These are phyloP conservation scores for Pestalotiopsis sp. DNA, from an alignment of 2,329 filamentous ascomycete species.

Conservation along the genomic window DNA sequence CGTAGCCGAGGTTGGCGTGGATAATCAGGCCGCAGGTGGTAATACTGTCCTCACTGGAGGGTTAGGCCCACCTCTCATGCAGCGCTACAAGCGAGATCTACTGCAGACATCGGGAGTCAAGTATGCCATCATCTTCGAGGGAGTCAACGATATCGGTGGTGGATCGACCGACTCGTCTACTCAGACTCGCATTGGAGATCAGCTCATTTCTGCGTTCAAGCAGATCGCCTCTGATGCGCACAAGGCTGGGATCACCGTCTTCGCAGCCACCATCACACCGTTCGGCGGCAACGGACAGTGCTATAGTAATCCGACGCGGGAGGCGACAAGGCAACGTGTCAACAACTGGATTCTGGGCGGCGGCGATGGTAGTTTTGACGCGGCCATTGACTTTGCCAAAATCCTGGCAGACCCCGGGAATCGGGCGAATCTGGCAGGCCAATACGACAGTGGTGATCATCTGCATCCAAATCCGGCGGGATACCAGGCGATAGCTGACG, in stretches of 20 bases:
- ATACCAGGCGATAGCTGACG: slow-evolving; percentile 59
- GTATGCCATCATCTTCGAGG: slow-evolving; percentile 67
- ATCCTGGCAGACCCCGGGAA: slow-evolving; percentile 52
- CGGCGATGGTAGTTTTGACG: slow-evolving; percentile 53
- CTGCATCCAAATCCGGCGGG: slow-evolving; percentile 62
- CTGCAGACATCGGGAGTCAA: slow-evolving; percentile 56
- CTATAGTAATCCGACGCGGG: slow-evolving; percentile 55
- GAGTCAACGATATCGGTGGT: slow-evolving; percentile 67
- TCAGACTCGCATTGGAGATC: slow-evolving; percentile 49
- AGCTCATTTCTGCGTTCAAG: slow-evolving; percentile 56
- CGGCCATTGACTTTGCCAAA: slow-evolving; percentile 62
- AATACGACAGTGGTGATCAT: slow-evolving; percentile 64
- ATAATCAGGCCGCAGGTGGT: slow-evolving; percentile 69
- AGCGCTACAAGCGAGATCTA: slow-evolving; percentile 64
- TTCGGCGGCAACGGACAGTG: slow-evolving; percentile 53
- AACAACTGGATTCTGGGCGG: slow-evolving; percentile 61
- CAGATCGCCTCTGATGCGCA: slow-evolving; percentile 58
- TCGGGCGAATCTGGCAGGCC: slow-evolving; percentile 45
- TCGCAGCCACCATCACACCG: slow-evolving; percentile 67
- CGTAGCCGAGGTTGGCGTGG: slow-evolving; percentile 52
- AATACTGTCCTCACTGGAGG: slow-evolving; percentile 64
- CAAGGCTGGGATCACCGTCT: slow-evolving; percentile 53
- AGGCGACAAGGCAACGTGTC: slow-evolving; percentile 55
- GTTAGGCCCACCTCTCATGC: slow-evolving; percentile 60
- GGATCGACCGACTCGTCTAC: slow-evolving; percentile 42